phyloP scores from a whole-genome alignment of 352 stramenopile species.

The Elongisporangium prolatum region DNA sequence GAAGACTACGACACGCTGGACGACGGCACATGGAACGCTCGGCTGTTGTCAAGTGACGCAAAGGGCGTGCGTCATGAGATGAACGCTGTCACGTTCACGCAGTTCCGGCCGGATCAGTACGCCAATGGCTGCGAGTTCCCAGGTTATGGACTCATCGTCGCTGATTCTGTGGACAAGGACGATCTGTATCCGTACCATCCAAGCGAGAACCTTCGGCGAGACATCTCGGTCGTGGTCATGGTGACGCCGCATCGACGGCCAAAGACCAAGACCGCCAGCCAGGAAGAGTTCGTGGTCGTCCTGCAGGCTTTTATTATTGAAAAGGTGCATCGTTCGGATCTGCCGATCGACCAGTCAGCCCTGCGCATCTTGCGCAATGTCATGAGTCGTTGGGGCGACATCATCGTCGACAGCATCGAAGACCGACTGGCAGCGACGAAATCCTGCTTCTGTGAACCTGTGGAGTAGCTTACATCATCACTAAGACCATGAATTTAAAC shows the following conservation, averaged over 20 bases:
- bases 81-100: slow-evolving; percentile 18
- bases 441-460: too few relatives aligned
- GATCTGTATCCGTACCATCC: slow-evolving; percentile 19
- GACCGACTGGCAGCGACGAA: neutral
- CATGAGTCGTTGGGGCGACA: slow-evolving; percentile 29
- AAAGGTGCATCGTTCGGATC: slow-evolving; percentile 19
- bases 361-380: slow-evolving; percentile 29
- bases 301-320: slow-evolving; percentile 22
- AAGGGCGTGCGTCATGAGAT: slow-evolving; percentile 9
- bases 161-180: slow-evolving; percentile 22
- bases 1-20: slow-evolving; percentile 16
- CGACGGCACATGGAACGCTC: slow-evolving; percentile 17
- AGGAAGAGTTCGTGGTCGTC: slow-evolving; percentile 25
- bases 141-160: slow-evolving; percentile 12
- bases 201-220: slow-evolving; percentile 8
- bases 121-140: slow-evolving; percentile 7
- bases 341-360: slow-evolving; percentile 11
- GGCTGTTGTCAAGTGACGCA: slow-evolving; percentile 11
- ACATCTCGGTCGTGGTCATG: slow-evolving; percentile 13
- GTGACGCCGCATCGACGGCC: slow-evolving; percentile 8
- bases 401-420: slow-evolving; percentile 18
- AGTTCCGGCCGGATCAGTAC: slow-evolving; percentile 13
- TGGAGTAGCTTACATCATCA: too few relatives aligned
- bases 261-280: neutral
- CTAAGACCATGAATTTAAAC: too few relatives aligned